Percentiles rank a stretch among this genome's conserved stretches.
Evolutionary conservation across 306 rosid species (phyloP).

Genomic region (Fragaria nilgerrensis): DNA sequence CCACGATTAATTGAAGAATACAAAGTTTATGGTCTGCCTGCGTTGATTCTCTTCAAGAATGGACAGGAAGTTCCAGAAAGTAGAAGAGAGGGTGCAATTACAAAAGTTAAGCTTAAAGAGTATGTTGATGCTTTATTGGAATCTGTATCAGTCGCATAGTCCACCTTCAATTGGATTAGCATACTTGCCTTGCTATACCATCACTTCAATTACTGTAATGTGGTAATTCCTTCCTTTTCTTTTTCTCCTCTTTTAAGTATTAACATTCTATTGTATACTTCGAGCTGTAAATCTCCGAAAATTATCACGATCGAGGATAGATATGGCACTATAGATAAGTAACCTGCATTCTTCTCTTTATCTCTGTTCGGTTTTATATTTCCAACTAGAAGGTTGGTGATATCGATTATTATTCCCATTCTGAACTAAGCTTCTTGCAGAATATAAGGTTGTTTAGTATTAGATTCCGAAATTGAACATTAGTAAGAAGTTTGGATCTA

Average conservation of each 20-base stretch:
- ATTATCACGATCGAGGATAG: neutral
- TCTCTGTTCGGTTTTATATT: neutral
- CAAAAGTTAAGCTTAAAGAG: slow-evolving; percentile 71
- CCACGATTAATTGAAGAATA: slow-evolving; percentile 64
- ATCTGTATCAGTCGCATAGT: slow-evolving; percentile 54
- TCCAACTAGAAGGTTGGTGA: neutral
- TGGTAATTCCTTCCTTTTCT: neutral
- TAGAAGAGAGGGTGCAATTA: slow-evolving; percentile 84
- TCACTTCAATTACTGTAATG: slow-evolving; percentile 5
- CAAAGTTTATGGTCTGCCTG: slow-evolving; percentile 77
- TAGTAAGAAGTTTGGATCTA: neutral
- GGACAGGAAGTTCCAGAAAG: slow-evolving; percentile 78
- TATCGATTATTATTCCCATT: neutral
- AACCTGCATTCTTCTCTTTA: neutral
- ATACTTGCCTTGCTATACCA: neutral
- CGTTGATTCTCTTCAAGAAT: slow-evolving; percentile 69
- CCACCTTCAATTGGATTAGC: slow-evolving; percentile 6
- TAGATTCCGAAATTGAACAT: neutral
- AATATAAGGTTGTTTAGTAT: neutral
- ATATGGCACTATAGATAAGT: neutral
- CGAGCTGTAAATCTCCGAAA: slow-evolving; percentile 10
- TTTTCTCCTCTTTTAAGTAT: neutral
- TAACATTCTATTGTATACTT: slow-evolving; percentile 1
- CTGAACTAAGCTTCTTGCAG: neutral
- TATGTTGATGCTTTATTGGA: slow-evolving; percentile 64